Evolutionary conservation across 495 filamentous ascomycete genomes (phyloP).

Genomic region (Podospora australis): DNA sequence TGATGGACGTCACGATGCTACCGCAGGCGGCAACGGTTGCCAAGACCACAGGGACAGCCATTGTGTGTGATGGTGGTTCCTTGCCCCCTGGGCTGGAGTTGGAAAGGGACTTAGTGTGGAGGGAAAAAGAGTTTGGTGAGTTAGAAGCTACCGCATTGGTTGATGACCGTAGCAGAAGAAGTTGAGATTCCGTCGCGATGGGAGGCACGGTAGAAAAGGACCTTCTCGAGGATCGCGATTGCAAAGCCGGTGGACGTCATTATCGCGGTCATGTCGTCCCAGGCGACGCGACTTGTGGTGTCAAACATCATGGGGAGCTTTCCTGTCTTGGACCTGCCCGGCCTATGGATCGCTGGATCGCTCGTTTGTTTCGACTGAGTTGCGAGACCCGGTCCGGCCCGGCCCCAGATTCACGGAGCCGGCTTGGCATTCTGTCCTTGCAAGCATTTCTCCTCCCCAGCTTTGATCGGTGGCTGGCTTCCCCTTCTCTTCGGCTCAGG

Average conservation of each 20-base stretch:
- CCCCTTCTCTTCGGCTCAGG: too few species aligned
- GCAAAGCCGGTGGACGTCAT: too few species aligned
- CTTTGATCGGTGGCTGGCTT: too few species aligned
- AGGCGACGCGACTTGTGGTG: too few species aligned
- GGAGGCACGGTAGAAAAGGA: background rate
- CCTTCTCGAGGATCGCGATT: background rate
- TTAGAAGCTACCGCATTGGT: background rate
- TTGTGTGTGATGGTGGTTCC: slow-evolving; percentile 2
- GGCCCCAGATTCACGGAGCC: background rate
- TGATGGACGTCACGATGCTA: slow-evolving; percentile 22
- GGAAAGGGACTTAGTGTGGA: background rate
- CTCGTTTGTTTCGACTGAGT: background rate
- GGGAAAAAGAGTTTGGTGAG: background rate
- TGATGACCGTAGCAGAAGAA: background rate
- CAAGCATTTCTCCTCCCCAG: too few species aligned
- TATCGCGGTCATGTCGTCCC: too few species aligned
- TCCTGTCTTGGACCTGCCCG: background rate
- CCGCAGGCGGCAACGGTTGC: slow-evolving; percentile 19
- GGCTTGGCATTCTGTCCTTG: slow-evolving; percentile 2
- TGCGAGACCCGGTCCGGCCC: slow-evolving; percentile 2
- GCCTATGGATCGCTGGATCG: background rate
- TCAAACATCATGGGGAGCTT: background rate
- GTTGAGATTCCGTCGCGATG: background rate
- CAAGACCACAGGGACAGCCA: slow-evolving; percentile 16
- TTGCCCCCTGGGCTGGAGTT: too few species aligned